Conservation (phyloP, 163 green algal genomes). For the Chloromonas sp. region DNA sequence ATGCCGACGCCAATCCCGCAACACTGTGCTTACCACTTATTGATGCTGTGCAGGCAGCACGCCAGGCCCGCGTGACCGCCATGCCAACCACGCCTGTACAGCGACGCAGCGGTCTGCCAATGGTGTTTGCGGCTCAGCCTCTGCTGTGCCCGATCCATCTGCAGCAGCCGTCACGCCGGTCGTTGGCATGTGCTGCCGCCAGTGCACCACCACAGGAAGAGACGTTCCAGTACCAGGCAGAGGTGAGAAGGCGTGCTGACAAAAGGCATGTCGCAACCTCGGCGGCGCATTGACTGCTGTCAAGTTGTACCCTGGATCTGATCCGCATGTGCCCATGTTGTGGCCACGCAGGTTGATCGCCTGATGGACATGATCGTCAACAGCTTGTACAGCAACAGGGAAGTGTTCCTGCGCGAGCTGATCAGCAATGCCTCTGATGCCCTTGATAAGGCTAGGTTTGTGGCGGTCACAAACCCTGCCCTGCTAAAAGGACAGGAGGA, state of each 20-base stretch:
- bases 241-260: conserved; percentile 36
- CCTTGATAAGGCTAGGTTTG: conserved; percentile 81
- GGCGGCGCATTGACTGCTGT: not conserved
- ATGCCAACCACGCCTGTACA: too few relatives aligned
- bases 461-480: conserved; percentile 46
- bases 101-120: too few relatives aligned
- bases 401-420: conserved; percentile 98
- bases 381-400: conserved; percentile 94
- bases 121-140: too few relatives aligned
- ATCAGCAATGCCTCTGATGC: conserved; percentile 88
- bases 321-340: not conserved
- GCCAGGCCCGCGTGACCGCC: too few relatives aligned
- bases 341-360: conserved; percentile 74
- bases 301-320: not conserved
- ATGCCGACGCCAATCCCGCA: too few relatives aligned
- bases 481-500: conserved; percentile 60
- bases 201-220: conserved; percentile 38
- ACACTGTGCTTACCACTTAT: too few relatives aligned
- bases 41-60: too few relatives aligned
- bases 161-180: conserved; percentile 4
- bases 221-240: conserved; percentile 80
- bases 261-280: not conserved
- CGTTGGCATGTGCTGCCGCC: conserved; percentile 9
- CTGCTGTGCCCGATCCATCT: too few relatives aligned
- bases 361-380: conserved; percentile 99